Evolutionary conservation across 129 eudicot species (phyloP).

Genomic region (Centaurea solstitialis): DNA sequence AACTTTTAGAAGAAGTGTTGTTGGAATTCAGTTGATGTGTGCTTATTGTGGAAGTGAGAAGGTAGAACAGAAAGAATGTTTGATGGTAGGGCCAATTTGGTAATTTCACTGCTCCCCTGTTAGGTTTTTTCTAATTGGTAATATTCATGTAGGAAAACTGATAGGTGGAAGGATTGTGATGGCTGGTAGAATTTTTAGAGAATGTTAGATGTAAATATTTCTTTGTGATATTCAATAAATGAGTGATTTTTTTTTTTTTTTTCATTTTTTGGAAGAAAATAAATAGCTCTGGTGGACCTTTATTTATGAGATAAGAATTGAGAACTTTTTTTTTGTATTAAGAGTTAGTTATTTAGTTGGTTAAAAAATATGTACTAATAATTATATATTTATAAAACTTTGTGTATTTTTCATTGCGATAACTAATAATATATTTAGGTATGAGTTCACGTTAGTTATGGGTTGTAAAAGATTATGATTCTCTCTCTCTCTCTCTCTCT

Average conservation of each 20-base stretch:
- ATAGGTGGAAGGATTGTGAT: background rate
- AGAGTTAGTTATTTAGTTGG: too few relatives aligned
- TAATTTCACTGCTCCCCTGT: slow-evolving; percentile 10
- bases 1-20: slow-evolving; percentile 53
- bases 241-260: slow-evolving; percentile 5
- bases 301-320: too few relatives aligned
- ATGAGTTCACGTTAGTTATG: too few relatives aligned
- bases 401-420: too few relatives aligned
- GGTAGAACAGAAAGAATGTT: background rate
- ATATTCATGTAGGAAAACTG: background rate
- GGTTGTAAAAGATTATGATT: too few relatives aligned
- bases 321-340: too few relatives aligned
- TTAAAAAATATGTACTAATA: too few relatives aligned
- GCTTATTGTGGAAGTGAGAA: background rate
- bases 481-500: too few relatives aligned
- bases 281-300: too few relatives aligned
- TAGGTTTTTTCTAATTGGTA: background rate
- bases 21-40: slow-evolving; percentile 24
- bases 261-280: background rate
- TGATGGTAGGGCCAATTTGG: background rate
- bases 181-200: slow-evolving; percentile 11
- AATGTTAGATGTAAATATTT: slow-evolving; percentile 10
- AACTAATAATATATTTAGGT: too few relatives aligned
- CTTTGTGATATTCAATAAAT: slow-evolving; percentile 22
- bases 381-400: too few relatives aligned